These are phyloP conservation scores for Camillea tinctor DNA, from an alignment of 2,329 filamentous ascomycete genomes.

Conservation along the genomic window DNA sequence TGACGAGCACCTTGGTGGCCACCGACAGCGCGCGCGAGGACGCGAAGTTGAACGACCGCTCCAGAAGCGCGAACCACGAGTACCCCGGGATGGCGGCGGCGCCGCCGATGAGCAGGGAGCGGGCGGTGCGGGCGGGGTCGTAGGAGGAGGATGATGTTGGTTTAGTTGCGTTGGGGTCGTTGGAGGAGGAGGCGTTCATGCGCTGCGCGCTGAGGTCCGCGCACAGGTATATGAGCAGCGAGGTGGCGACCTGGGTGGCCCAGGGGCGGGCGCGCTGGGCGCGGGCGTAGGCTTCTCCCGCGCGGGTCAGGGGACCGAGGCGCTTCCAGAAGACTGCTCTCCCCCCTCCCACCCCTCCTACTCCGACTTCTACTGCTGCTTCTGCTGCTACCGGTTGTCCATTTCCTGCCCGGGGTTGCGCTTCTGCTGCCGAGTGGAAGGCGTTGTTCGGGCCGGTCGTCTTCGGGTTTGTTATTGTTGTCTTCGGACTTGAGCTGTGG, in stretches of 20 bases:
- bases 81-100: conserved; percentile 75
- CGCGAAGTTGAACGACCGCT: conserved; percentile 78
- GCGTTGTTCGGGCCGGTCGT: too few species aligned
- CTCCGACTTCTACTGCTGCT: too few species aligned
- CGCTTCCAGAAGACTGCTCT: conserved; percentile 48
- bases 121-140: conserved; percentile 64
- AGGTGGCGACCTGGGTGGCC: conserved; percentile 73
- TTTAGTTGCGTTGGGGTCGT: too few species aligned
- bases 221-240: conserved; percentile 74
- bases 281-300: conserved; percentile 61
- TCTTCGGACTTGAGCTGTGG: too few species aligned
- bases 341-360: too few species aligned
- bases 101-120: conserved; percentile 73
- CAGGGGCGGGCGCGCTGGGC: conserved; percentile 72
- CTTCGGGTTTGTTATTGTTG: too few species aligned
- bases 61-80: conserved; percentile 81
- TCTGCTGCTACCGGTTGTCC: too few species aligned
- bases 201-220: conserved; percentile 77
- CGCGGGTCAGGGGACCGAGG: conserved; percentile 55
- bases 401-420: too few species aligned
- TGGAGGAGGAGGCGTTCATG: conserved; percentile 39
- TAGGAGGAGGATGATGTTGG: conserved; percentile 54
- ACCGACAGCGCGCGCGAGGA: conserved; percentile 67
- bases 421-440: too few species aligned
- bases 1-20: conserved; percentile 73